Conservation (phyloP, 2,329 filamentous ascomycete species). For the Tolypocladium endophyticum region DNA sequence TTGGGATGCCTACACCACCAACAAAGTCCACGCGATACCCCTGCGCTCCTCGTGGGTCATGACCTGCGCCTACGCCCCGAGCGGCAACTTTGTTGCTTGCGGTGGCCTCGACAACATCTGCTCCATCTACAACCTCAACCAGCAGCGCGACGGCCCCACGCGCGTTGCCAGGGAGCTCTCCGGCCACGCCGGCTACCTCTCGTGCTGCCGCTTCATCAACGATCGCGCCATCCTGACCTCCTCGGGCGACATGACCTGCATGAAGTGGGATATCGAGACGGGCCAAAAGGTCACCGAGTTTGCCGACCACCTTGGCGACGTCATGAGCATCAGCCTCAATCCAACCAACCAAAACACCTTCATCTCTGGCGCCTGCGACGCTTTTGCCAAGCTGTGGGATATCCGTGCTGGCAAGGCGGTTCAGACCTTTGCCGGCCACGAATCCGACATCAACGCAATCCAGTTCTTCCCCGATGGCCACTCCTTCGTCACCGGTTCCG, state of each 20-base stretch:
- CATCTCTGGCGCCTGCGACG: slow-evolving; percentile 97
- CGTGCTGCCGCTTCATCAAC: slow-evolving; percentile 98
- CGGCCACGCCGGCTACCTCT: slow-evolving; percentile 92
- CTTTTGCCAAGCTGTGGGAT: slow-evolving; percentile 98
- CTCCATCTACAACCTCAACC: slow-evolving; percentile 98
- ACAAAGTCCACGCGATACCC: slow-evolving; percentile 98
- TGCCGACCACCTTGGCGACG: slow-evolving; percentile 93
- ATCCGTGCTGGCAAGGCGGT: slow-evolving; percentile 96
- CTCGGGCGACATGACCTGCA: slow-evolving; percentile 98
- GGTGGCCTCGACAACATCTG: slow-evolving; percentile 99
- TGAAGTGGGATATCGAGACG: slow-evolving; percentile 99
- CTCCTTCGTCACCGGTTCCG: slow-evolving; percentile 94
- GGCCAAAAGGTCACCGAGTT: slow-evolving; percentile 97
- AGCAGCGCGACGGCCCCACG: slow-evolving; percentile 87
- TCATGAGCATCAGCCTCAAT: slow-evolving; percentile 99
- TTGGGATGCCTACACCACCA: slow-evolving; percentile 99
- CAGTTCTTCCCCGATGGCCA: slow-evolving; percentile 99
- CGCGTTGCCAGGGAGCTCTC: slow-evolving; percentile 92
- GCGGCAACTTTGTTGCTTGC: slow-evolving; percentile 96
- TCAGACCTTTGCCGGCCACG: slow-evolving; percentile 96
- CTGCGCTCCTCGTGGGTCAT: slow-evolving; percentile 98
- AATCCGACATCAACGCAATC: slow-evolving; percentile 98
- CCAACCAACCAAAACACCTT: slow-evolving; percentile 99
- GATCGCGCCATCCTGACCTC: slow-evolving; percentile 96
- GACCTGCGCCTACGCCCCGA: slow-evolving; percentile 98